Evolutionary conservation across 106 monocot genomes (phyloP).

Genomic region (Dendrobium nobile): DNA sequence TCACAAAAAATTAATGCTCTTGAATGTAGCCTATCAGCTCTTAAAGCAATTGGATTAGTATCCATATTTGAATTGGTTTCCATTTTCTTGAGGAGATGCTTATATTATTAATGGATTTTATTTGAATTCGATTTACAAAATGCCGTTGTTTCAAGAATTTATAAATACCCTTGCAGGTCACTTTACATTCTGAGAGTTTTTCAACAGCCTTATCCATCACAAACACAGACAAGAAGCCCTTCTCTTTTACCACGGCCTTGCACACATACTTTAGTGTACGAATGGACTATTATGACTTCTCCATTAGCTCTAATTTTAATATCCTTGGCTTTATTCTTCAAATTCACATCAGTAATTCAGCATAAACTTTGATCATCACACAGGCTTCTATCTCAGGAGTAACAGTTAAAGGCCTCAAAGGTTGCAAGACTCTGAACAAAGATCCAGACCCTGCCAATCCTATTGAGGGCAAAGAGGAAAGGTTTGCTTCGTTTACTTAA

Average conservation of each 20-base stretch:
- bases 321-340: slow-evolving; percentile 4
- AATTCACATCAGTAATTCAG: background rate
- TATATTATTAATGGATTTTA: background rate
- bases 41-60: background rate
- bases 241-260: slow-evolving; percentile 76
- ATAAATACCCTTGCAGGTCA: slow-evolving; percentile 34
- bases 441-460: slow-evolving; percentile 92
- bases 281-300: background rate
- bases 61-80: background rate
- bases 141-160: background rate
- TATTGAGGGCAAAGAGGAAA: slow-evolving; percentile 73
- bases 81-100: background rate
- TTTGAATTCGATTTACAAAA: background rate
- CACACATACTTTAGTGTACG: slow-evolving; percentile 93
- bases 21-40: background rate
- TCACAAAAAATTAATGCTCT: background rate
- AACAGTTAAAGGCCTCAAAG: slow-evolving; percentile 79
- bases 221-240: slow-evolving; percentile 80
- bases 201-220: slow-evolving; percentile 53
- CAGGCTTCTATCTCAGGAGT: slow-evolving; percentile 72
- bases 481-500: slow-evolving; percentile 26
- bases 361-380: slow-evolving; percentile 4
- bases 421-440: slow-evolving; percentile 86
- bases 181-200: slow-evolving; percentile 43
- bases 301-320: background rate